Base-by-base conservation (phyloP, 140 eudicot genomes). In the Erigeron philadelphicus region DNA sequence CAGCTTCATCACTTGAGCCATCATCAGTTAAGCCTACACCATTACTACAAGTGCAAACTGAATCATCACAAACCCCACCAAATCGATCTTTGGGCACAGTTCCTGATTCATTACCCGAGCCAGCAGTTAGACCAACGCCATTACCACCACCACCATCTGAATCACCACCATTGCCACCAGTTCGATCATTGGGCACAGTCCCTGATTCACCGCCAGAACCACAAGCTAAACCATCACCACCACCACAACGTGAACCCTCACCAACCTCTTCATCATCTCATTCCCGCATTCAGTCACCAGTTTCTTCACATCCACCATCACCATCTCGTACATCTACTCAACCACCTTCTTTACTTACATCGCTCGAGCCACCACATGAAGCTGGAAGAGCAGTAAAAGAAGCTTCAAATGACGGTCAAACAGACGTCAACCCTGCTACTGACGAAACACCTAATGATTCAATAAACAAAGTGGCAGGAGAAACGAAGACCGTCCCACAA, bases 281-380 rank as follows among this genome's bases (percentile, higher is more conserved):
- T 60, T 11, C 70, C 11, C 16, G 0, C 48, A 71, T 21, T 21
- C 38, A 31, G 41, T 43, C 68, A 45, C 56, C 18, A 9, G 16
- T 13, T 16, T 21, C 70, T 10, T 5, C 65, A 38, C 25, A 60
- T 10, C 60, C 65, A 42, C 64, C 53, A 42, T 61, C 72, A 9
- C 66, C 80, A 76, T 68, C 74, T 60, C 48, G 40, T 52, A 50
- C 19, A 17, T 15, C 72, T 31, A 67, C 49, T 35, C 61, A 67
- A 7, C 53, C 43, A 75, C 62, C 75, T 8, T 49, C 69, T 15
- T 40, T 11, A 35, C 76, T 53, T 47, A 5, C 56, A 52, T 63
- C 64, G 70, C 76, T 4, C 8, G 59, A 13, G 4, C 13, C 25
- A 8, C 2, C 41, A 64, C 15, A 47, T 9, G 25, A 13, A 17